Base-by-base conservation (phyloP, 2,329 filamentous ascomycete genomes). In the Alternaria sp. region DNA sequence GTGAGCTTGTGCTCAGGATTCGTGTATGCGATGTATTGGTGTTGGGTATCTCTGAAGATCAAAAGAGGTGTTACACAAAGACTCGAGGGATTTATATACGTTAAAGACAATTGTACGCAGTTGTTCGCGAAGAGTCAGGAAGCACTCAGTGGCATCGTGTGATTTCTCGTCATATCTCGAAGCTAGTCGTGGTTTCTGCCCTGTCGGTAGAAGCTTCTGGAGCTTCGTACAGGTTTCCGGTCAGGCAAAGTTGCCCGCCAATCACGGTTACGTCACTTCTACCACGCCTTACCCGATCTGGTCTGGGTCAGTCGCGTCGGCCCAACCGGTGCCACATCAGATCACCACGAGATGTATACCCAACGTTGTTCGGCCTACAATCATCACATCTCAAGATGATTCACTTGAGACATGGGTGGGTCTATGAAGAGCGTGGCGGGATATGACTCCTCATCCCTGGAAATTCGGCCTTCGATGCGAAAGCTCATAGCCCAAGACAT, bases 181-280 rank as follows among this genome's bases (percentile, higher is more conserved):
- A 69, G 55, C 34, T 64, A 51, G 52, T 68, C 52, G 70, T 65
- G 60, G 46, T 57, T 59, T 68, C 62, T 52, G 60, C 60, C 61
- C 60, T 50, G 52, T 54, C 56, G 56, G 61, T 72, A 54, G 72
- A 75, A 71, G 66, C 63, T 74, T 75, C 73, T 66, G 48, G 72
- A 56, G 52, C 30, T 49, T 62, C 62, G 69, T 60, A 54, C 62
- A 55, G 57, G 61, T 56, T 69, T 70, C 66, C 62, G 62, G 54
- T 57, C 58, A 64, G 58, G n/a, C 32, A 52, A 40, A 52, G 34
- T 18, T 38, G 34, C 40, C 57, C 63, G 58, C 61, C 58, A 61
- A 59, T 60, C 59, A 43, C 8, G n/a, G 54, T 40, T 61, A 64
- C 57, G 58, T 64, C 61, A 66, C 52, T n/a, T 16, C 14, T 43